Conservation (phyloP, 345 rosid species). For the Litchi chinensis region DNA sequence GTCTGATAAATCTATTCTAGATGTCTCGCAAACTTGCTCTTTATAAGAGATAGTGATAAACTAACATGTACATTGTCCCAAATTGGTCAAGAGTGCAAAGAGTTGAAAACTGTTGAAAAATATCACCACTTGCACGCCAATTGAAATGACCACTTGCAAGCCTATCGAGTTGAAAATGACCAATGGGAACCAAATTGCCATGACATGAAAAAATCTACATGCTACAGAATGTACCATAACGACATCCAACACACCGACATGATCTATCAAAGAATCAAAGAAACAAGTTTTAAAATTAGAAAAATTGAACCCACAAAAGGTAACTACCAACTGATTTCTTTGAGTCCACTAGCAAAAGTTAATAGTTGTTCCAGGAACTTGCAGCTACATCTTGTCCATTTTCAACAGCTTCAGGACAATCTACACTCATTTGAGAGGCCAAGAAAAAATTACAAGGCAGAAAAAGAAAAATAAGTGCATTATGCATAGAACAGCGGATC, state of each 20-base stretch:
- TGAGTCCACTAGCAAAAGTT: neutral
- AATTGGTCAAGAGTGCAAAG: neutral
- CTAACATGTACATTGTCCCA: neutral
- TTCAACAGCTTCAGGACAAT: constrained; percentile 41
- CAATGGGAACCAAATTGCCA: constrained; percentile 2
- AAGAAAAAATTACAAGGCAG: constrained; percentile 23
- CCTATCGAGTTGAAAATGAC: constrained; percentile 13
- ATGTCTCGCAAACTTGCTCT: neutral
- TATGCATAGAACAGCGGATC: neutral
- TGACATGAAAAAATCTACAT: constrained; percentile 20
- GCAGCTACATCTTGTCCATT: constrained; percentile 41
- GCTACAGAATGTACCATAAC: neutral
- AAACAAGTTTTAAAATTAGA: neutral
- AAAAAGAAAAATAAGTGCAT: constrained; percentile 2
- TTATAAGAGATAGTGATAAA: neutral
- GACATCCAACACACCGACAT: constrained; percentile 13
- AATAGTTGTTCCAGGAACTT: constrained; percentile 9
- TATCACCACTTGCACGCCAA: neutral
- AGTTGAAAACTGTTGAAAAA: neutral
- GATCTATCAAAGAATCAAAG: neutral
- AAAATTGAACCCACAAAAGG: neutral
- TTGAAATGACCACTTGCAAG: neutral
- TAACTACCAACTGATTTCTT: constrained; percentile 13
- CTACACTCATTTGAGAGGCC: constrained; percentile 41
- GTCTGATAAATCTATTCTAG: no score